phyloP scores from a whole-genome alignment of 139 green algal species.

The Chlamydomonas incerta region DNA sequence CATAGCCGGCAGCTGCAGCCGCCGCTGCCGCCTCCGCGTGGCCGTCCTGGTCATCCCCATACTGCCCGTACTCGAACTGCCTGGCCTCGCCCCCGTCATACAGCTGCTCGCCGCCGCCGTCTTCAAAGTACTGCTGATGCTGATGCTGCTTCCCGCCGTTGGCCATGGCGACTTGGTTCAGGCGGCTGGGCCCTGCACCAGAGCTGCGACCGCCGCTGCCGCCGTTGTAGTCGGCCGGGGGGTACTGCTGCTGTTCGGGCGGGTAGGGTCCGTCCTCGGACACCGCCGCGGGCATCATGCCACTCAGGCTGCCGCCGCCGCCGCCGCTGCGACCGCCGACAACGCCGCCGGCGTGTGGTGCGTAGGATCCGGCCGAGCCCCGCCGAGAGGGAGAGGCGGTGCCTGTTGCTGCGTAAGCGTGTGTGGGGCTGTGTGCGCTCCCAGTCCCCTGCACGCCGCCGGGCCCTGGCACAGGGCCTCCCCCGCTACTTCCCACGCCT shows the following conservation, averaged over 20 bases:
- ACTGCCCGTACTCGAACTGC: no score
- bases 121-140: no score
- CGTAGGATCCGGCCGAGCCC: not conserved
- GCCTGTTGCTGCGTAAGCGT: not conserved
- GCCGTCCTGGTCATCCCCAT: no score
- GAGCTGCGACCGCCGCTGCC: no score
- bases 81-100: no score
- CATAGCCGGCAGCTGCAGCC: not conserved
- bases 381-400: not conserved
- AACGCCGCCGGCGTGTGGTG: not conserved
- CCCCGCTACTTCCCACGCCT: not conserved
- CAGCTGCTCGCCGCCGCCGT: no score
- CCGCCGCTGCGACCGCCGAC: not conserved
- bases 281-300: not conserved
- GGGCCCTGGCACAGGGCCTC: not conserved
- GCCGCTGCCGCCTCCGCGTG: no score
- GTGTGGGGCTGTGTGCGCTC: not conserved
- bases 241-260: no score
- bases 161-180: no score
- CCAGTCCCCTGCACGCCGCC: not conserved
- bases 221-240: not conserved
- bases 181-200: no score
- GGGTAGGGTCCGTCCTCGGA: not conserved
- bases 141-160: no score
- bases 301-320: not conserved